These are phyloP conservation scores for Claviceps africana DNA, from an alignment of 2,329 filamentous ascomycete species.

Conservation along the genomic window DNA sequence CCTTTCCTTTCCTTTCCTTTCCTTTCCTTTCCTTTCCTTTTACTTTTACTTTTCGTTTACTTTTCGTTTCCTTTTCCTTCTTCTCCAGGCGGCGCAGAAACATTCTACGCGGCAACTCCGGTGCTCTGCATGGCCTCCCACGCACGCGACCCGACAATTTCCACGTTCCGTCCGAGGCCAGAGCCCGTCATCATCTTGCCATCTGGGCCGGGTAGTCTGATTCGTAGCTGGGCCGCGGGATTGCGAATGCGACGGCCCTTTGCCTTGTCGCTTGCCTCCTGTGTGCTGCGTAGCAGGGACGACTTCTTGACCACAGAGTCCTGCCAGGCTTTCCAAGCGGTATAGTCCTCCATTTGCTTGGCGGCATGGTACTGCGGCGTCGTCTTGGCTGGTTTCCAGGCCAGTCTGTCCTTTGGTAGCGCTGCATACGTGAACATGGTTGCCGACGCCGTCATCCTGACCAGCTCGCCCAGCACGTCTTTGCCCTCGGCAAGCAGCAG, in stretches of 20 bases:
- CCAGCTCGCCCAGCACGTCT: conserved; percentile 49
- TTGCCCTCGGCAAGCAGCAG: conserved; percentile 47
- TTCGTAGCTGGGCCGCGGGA: conserved; percentile 34
- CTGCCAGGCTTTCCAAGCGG: conserved; percentile 45
- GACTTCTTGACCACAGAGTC: conserved; percentile 40
- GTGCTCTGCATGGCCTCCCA: conserved; percentile 41
- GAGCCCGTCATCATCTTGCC: conserved; percentile 27
- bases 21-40: too few relatives aligned
- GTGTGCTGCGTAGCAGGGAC: conserved; percentile 20
- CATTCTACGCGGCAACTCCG: conserved; percentile 16
- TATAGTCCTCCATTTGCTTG: conserved; percentile 50
- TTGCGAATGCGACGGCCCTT: conserved; percentile 11
- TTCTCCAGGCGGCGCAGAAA: too few relatives aligned
- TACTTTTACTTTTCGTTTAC: too few relatives aligned
- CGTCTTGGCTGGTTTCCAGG: conserved; percentile 50
- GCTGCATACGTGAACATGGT: conserved; percentile 44
- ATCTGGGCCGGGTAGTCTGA: conserved; percentile 31
- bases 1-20: too few relatives aligned
- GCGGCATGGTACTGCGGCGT: conserved; percentile 55
- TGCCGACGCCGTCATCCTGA: conserved; percentile 44
- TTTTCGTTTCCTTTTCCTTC: too few relatives aligned
- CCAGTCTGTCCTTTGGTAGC: conserved; percentile 44
- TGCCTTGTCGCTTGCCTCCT: conserved; percentile 8
- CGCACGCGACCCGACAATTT: conserved; percentile 38
- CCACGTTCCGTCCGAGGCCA: conserved; percentile 23